These are phyloP conservation scores for Ascochyta pisi DNA, from an alignment of 2,329 filamentous ascomycete genomes.

Conservation along the genomic window DNA sequence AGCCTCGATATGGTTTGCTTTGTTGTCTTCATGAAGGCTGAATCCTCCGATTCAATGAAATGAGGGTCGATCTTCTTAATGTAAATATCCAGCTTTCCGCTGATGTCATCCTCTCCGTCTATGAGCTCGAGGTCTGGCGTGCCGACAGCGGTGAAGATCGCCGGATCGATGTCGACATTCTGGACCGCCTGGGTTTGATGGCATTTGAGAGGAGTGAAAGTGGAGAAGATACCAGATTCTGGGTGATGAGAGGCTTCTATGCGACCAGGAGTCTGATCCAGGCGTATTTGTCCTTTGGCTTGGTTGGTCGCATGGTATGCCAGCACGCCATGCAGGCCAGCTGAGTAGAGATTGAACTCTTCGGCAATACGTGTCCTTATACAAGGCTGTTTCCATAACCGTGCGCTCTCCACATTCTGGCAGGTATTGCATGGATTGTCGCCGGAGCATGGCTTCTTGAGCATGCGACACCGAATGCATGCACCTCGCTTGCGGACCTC, in stretches of 20 bases:
- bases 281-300: slow-evolving; percentile 57
- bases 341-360: slow-evolving; percentile 64
- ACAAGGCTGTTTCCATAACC: slow-evolving; percentile 67
- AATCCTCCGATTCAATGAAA: slow-evolving; percentile 59
- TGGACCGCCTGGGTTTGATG: slow-evolving; percentile 33
- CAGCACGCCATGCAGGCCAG: slow-evolving; percentile 60
- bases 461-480: slow-evolving; percentile 68
- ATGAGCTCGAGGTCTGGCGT: slow-evolving; percentile 54
- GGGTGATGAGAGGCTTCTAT: slow-evolving; percentile 62
- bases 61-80: slow-evolving; percentile 57
- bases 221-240: slow-evolving; percentile 55
- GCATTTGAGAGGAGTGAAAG: slow-evolving; percentile 54
- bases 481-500: slow-evolving; percentile 66
- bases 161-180: slow-evolving; percentile 46
- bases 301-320: slow-evolving; percentile 60
- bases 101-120: slow-evolving; percentile 60
- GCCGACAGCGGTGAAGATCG: slow-evolving; percentile 39
- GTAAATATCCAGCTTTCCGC: slow-evolving; percentile 61
- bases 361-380: slow-evolving; percentile 65
- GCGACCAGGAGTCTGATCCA: slow-evolving; percentile 57
- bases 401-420: slow-evolving; percentile 64
- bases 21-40: slow-evolving; percentile 60
- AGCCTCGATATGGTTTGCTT: slow-evolving; percentile 47
- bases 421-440: slow-evolving; percentile 67
- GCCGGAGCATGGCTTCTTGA: slow-evolving; percentile 69